phyloP scores from a whole-genome alignment of 179 eudicot species.

The Sideroxylon spinosum region DNA sequence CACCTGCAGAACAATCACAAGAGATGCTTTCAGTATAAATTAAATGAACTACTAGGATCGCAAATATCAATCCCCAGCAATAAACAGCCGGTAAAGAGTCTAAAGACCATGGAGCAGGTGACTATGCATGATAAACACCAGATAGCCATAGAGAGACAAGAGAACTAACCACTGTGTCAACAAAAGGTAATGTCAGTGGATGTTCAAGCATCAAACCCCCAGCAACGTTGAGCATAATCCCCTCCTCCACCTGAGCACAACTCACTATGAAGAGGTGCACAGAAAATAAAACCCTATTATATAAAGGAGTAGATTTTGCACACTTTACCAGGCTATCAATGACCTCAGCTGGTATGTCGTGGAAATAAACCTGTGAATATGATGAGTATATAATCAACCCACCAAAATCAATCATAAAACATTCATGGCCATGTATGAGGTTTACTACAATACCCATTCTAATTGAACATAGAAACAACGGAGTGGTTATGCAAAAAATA shows the following conservation, averaged over 20 bases:
- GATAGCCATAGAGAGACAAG: not conserved
- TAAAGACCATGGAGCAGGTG: no score
- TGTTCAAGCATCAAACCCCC: conserved; percentile 94
- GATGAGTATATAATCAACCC: not conserved
- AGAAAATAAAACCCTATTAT: not conserved
- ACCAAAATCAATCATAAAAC: not conserved
- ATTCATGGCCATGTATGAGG: not conserved
- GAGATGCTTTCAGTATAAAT: not conserved
- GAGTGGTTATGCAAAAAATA: no score
- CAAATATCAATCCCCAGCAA: no score
- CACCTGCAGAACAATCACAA: conserved; percentile 43
- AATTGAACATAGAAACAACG: not conserved
- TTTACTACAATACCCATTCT: no score
- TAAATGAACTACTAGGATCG: not conserved
- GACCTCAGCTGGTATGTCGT: conserved; percentile 69
- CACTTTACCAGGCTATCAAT: conserved; percentile 66
- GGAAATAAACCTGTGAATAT: conserved; percentile 65
- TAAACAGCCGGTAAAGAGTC: no score
- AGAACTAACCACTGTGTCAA: conserved; percentile 71
- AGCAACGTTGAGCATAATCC: conserved; percentile 66
- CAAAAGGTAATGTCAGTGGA: conserved; percentile 73
- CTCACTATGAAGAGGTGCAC: not conserved
- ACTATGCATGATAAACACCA: no score
- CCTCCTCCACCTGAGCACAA: conserved; percentile 68
- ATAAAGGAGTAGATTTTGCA: not conserved